Conservation (phyloP, 257 asterid species). For the Echium plantagineum region DNA sequence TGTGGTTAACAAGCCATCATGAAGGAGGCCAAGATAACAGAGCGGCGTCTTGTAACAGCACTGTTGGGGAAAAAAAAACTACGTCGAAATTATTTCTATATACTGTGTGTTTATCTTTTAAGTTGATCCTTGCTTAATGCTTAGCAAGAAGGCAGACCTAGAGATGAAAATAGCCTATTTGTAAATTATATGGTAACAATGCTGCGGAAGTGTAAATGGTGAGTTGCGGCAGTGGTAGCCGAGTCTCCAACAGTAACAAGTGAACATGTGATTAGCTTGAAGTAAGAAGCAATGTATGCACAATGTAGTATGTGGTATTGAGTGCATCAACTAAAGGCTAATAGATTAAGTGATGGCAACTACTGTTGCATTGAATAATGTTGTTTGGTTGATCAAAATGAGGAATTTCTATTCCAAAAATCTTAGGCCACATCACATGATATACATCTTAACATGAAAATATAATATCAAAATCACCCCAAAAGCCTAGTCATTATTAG, state of each 20-base stretch:
- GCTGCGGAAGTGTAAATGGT: neutral
- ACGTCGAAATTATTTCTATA: neutral
- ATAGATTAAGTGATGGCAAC: neutral
- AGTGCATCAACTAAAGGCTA: neutral
- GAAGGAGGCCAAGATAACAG: neutral
- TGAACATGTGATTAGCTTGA: neutral
- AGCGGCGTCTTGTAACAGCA: no score
- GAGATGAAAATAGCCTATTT: no score
- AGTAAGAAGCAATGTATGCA: neutral
- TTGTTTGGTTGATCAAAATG: no score
- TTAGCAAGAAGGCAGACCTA: no score
- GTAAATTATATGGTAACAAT: neutral
- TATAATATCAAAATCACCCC: no score
- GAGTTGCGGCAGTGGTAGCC: neutral
- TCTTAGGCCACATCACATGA: no score
- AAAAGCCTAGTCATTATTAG: no score
- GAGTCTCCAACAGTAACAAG: neutral
- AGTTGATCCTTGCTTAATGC: neutral
- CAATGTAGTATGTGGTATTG: neutral
- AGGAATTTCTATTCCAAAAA: no score
- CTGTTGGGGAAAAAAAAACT: no score
- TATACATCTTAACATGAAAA: no score
- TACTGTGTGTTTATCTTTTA: neutral
- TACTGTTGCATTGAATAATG: no score
- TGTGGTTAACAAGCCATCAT: conserved; percentile 4